phyloP scores from a whole-genome alignment of 306 rosid genomes.

The Delonix regia region DNA sequence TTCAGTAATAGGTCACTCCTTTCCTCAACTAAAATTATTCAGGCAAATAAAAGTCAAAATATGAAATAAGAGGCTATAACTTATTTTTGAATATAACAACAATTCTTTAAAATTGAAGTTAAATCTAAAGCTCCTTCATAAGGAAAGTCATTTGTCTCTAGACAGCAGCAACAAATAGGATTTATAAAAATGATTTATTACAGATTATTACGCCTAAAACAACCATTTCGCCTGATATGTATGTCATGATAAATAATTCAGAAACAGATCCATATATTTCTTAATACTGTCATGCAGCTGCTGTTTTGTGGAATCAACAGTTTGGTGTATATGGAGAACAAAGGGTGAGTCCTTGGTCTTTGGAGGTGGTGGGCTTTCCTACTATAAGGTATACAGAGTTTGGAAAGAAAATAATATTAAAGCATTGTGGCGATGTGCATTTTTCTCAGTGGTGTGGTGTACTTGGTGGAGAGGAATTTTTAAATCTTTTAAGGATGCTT shows the following conservation, averaged over 20 bases:
- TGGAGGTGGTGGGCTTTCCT: not conserved
- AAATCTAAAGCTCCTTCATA: not conserved
- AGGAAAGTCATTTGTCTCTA: not conserved
- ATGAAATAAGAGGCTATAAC: not conserved
- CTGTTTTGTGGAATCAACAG: not conserved
- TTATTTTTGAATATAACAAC: not conserved
- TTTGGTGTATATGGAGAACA: not conserved
- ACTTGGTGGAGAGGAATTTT: not conserved
- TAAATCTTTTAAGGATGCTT: too few species aligned
- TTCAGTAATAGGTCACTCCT: not conserved
- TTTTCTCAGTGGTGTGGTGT: not conserved
- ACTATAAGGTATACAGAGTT: not conserved
- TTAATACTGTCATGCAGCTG: not conserved
- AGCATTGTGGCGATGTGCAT: not conserved
- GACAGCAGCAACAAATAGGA: not conserved
- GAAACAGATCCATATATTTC: not conserved
- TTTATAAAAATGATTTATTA: not conserved
- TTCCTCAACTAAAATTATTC: not conserved
- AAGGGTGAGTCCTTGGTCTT: not conserved
- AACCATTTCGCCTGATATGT: not conserved
- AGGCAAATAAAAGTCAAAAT: not conserved
- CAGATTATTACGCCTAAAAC: not conserved
- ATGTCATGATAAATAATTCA: not conserved
- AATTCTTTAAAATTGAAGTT: not conserved
- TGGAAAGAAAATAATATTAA: not conserved